Percentiles rank a stretch among this genome's conserved stretches.
Conservation (phyloP, 345 rosid species). For the Melastoma malabathricum region DNA sequence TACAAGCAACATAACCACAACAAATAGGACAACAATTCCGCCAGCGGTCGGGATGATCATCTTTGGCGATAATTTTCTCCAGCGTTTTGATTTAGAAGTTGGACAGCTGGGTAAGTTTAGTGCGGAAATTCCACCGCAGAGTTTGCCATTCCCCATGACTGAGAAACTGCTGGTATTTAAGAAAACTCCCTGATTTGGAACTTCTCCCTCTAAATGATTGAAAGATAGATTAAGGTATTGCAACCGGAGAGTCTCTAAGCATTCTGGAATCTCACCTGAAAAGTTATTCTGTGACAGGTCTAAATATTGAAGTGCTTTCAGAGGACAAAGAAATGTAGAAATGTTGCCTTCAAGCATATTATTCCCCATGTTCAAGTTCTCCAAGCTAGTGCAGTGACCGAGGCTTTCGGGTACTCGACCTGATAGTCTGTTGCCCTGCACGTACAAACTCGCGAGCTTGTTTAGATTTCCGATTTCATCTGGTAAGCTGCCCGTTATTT, state of each 20-base stretch:
- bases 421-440: constrained; percentile 15
- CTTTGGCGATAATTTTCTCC: not conserved
- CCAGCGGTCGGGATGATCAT: not conserved
- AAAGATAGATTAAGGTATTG: constrained; percentile 3
- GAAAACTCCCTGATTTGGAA: not conserved
- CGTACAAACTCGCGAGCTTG: constrained; percentile 8
- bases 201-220: constrained; percentile 1
- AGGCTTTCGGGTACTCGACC: constrained; percentile 17
- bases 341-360: constrained; percentile 9
- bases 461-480: constrained; percentile 12
- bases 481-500: constrained; percentile 15
- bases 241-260: not conserved
- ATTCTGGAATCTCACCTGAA: constrained; percentile 2
- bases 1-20: not conserved
- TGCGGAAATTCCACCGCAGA: not conserved
- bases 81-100: constrained; percentile 1
- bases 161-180: not conserved
- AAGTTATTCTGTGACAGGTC: constrained; percentile 34
- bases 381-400: constrained; percentile 14
- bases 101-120: too few relatives aligned
- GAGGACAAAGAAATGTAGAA: constrained; percentile 15
- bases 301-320: constrained; percentile 13
- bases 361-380: constrained; percentile 8
- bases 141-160: not conserved
- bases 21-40: not conserved